Percentiles rank a stretch among this genome's conserved stretches.
phyloP scores from a whole-genome alignment of 495 filamentous ascomycete genomes.

The Xeromyces bisporus region DNA sequence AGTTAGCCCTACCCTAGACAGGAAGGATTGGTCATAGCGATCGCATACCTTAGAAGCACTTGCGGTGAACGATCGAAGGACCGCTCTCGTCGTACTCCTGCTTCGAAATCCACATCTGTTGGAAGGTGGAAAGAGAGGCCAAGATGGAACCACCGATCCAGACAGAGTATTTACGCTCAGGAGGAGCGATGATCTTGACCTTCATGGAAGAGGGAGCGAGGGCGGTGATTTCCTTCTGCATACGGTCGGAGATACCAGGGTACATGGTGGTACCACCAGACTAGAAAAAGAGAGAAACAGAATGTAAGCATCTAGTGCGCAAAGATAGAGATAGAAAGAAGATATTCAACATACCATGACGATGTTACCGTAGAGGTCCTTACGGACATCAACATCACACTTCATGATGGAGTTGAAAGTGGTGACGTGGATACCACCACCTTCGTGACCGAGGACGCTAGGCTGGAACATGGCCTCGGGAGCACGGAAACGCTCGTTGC shows the following conservation, averaged over 20 bases:
- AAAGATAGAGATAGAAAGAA: not conserved
- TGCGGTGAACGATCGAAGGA: slow-evolving; percentile 99
- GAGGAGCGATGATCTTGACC: slow-evolving; percentile 65
- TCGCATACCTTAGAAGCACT: slow-evolving; percentile 92
- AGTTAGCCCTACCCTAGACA: no score
- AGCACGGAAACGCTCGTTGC: slow-evolving; percentile 98
- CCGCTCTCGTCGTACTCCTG: slow-evolving; percentile 99
- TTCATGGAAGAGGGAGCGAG: slow-evolving; percentile 92
- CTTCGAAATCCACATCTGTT: slow-evolving; percentile 99
- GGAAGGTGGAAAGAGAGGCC: slow-evolving; percentile 98
- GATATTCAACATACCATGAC: slow-evolving; percentile 64
- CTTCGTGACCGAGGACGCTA: slow-evolving; percentile 92
- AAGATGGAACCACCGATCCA: slow-evolving; percentile 99
- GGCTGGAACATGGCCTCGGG: slow-evolving; percentile 99
- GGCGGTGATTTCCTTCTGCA: slow-evolving; percentile 99
- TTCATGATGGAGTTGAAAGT: slow-evolving; percentile 99
- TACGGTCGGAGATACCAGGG: slow-evolving; percentile 99
- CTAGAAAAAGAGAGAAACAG: slow-evolving; percentile 24
- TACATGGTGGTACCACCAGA: slow-evolving; percentile 99
- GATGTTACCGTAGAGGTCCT: slow-evolving; percentile 99
- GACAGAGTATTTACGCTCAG: slow-evolving; percentile 76
- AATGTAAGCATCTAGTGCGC: not conserved
- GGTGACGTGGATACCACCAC: slow-evolving; percentile 97
- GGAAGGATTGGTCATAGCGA: no score
- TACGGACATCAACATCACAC: slow-evolving; percentile 98